Base-by-base conservation (phyloP, 768 basidiomycete genomes). In the Astraeus odoratus region DNA sequence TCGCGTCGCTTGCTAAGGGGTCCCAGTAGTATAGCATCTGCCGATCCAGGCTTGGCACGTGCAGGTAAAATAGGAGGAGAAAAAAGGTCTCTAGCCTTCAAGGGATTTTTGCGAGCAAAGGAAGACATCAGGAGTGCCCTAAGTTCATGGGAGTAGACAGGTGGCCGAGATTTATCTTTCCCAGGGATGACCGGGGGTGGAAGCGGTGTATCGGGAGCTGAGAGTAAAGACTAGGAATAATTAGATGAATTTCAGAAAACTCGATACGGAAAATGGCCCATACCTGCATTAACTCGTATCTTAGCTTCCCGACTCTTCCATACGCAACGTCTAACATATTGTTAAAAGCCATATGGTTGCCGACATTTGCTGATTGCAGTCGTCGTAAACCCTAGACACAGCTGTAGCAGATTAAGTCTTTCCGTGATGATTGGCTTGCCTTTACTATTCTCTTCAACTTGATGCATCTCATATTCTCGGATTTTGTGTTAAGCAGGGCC, bases 1-100 rank as follows among this genome's bases (percentile, higher is more conserved):
- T 87, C 77, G 35, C 86, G 75, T 27, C 87, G 77, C 57, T 77
- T 84, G 68, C 83, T 85, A 34, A 88, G 67, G 8, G 72, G 75
- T 2, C 86, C 86, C 26, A 85, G 64, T 3, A 83, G 52, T 23
- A 59, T 59, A 1, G 80, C 78, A 43, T 85, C 81, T 45, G 75
- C 68, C 8, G 83, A 81, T 2, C 59, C 50, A 16, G 77, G 74
- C 49, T 81, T 63, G 24, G 78, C 79, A 18, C 76, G 75, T n/a
- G 58, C 52, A 2, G 83, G 81, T 19, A 88, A 64, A 4, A 58
- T 70, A 2, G 78, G 75, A 1, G 86, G 86, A 8, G 55, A 59
- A 7, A 48, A 43, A 30, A 88, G 57, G 33, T 71, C 63, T 9
- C 56, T 58, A 4, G 51, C 56, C 15, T 59, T 61, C 25, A 85